A percentile compares a stretch with the other conserved stretches of the same genome.
Evolutionary conservation across 495 filamentous ascomycete genomes (phyloP).

Genomic region (Podospora pseudopauciseta): DNA sequence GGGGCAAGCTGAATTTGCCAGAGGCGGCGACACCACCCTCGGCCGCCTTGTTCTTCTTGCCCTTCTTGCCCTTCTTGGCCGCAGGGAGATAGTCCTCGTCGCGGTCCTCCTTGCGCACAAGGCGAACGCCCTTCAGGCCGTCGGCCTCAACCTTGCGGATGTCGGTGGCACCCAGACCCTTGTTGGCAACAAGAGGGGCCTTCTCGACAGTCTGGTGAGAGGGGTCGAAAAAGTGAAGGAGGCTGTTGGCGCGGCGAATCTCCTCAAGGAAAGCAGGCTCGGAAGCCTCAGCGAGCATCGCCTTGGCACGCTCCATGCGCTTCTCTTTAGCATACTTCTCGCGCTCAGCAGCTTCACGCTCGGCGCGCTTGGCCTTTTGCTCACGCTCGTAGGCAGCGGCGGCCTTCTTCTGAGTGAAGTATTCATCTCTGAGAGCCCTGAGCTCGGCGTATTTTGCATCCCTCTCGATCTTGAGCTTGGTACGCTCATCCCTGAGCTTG

Average conservation of each 20-base stretch:
- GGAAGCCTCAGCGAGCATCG: slow-evolving; percentile 84
- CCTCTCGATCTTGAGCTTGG: slow-evolving; percentile 74
- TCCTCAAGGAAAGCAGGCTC: slow-evolving; percentile 84
- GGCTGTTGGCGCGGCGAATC: slow-evolving; percentile 77
- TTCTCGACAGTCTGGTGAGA: slow-evolving; percentile 56
- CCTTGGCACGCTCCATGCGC: slow-evolving; percentile 79
- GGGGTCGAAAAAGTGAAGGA: slow-evolving; percentile 90
- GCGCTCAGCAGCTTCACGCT: slow-evolving; percentile 58
- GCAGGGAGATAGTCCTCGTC: slow-evolving; percentile 87
- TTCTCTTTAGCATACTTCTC: slow-evolving; percentile 77
- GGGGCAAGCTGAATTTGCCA: slow-evolving; percentile 78
- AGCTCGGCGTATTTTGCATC: slow-evolving; percentile 76
- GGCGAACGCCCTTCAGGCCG: slow-evolving; percentile 69
- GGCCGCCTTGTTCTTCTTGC: slow-evolving; percentile 57
- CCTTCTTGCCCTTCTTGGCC: slow-evolving; percentile 87
- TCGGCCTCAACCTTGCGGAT: slow-evolving; percentile 77
- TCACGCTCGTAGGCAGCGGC: slow-evolving; percentile 77
- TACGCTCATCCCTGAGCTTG: slow-evolving; percentile 81
- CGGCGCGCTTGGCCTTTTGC: slow-evolving; percentile 62
- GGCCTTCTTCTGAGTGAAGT: slow-evolving; percentile 72
- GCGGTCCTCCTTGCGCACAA: slow-evolving; percentile 76
- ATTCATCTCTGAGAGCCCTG: slow-evolving; percentile 80
- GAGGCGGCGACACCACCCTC: slow-evolving; percentile 27
- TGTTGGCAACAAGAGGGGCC: slow-evolving; percentile 60
- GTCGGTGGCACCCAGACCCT: slow-evolving; percentile 61